A percentile compares a stretch with the other conserved stretches of the same genome.
Conservation (phyloP, 2,329 filamentous ascomycete species). For the Fusarium liriodendri region DNA sequence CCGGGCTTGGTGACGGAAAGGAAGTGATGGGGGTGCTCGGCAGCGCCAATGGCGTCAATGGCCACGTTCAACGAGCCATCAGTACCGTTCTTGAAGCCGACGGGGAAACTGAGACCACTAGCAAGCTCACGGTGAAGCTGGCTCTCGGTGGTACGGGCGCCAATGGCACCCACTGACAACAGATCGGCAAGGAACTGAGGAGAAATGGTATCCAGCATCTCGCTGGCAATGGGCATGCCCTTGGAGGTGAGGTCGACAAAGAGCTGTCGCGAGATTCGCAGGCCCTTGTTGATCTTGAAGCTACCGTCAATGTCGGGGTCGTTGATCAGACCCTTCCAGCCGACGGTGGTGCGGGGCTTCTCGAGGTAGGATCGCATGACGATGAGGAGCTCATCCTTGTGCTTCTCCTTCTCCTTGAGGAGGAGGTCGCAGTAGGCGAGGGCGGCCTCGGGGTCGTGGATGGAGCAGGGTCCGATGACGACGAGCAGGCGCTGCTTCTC, state of each 20-base stretch:
- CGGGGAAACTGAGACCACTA: slow-evolving; percentile 93
- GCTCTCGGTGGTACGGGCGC: slow-evolving; percentile 95
- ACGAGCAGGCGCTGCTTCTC: slow-evolving; percentile 72
- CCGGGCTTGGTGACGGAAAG: slow-evolving; percentile 97
- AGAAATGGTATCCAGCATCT: slow-evolving; percentile 98
- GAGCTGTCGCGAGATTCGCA: slow-evolving; percentile 86
- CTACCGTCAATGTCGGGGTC: slow-evolving; percentile 98
- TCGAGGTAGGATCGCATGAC: slow-evolving; percentile 99
- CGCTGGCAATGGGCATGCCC: slow-evolving; percentile 96
- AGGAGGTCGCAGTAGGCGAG: slow-evolving; percentile 93
- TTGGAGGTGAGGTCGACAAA: slow-evolving; percentile 91
- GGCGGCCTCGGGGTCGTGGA: slow-evolving; percentile 92
- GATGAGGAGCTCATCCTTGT: slow-evolving; percentile 89
- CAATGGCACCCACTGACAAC: slow-evolving; percentile 90
- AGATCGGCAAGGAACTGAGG: slow-evolving; percentile 96
- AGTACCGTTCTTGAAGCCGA: slow-evolving; percentile 99
- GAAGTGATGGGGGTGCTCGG: slow-evolving; percentile 94
- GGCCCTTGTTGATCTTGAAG: slow-evolving; percentile 99
- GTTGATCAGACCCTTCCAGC: slow-evolving; percentile 99
- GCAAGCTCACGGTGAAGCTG: slow-evolving; percentile 96
- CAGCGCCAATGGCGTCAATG: slow-evolving; percentile 94
- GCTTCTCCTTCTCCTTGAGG: slow-evolving; percentile 84
- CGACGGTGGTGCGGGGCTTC: slow-evolving; percentile 97
- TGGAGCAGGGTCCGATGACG: slow-evolving; percentile 94
- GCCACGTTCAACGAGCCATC: slow-evolving; percentile 91